Conservation (phyloP, 495 filamentous ascomycete genomes). For the Aspergillus heteromorphus region DNA sequence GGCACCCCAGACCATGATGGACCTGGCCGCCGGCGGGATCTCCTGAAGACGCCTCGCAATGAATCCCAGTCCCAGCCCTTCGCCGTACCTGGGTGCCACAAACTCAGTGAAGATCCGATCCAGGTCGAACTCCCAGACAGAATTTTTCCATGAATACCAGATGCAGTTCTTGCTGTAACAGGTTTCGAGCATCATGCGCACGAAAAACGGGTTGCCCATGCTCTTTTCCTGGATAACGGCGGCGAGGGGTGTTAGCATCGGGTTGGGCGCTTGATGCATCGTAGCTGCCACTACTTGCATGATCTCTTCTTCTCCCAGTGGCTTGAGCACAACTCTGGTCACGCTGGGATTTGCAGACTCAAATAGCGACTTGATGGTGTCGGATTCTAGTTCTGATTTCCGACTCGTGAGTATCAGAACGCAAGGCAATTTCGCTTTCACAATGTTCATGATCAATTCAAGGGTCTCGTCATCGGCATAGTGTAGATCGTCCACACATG, state of each 20-base stretch:
- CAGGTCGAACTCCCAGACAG: slow-evolving; percentile 76
- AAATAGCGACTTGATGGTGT: slow-evolving; percentile 36
- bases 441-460: slow-evolving; percentile 70
- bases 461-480: slow-evolving; percentile 81
- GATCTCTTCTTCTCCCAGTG: slow-evolving; percentile 70
- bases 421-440: slow-evolving; percentile 67
- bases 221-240: slow-evolving; percentile 79
- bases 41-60: slow-evolving; percentile 71
- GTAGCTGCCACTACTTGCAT: slow-evolving; percentile 71
- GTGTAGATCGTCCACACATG: slow-evolving; percentile 82
- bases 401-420: slow-evolving; percentile 61
- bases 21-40: slow-evolving; percentile 60
- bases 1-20: slow-evolving; percentile 83
- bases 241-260: slow-evolving; percentile 40
- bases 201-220: slow-evolving; percentile 78
- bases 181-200: slow-evolving; percentile 83
- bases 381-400: slow-evolving; percentile 36
- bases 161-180: slow-evolving; percentile 81
- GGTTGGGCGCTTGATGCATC: slow-evolving; percentile 46
- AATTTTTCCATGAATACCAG: slow-evolving; percentile 79
- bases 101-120: slow-evolving; percentile 80
- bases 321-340: slow-evolving; percentile 59
- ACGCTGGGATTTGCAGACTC: slow-evolving; percentile 41
- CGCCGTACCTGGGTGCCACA: slow-evolving; percentile 65
- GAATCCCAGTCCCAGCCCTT: slow-evolving; percentile 74